Conservation (phyloP, 192 early-diverging fungal genomes). For the Coemansia sp. region DNA sequence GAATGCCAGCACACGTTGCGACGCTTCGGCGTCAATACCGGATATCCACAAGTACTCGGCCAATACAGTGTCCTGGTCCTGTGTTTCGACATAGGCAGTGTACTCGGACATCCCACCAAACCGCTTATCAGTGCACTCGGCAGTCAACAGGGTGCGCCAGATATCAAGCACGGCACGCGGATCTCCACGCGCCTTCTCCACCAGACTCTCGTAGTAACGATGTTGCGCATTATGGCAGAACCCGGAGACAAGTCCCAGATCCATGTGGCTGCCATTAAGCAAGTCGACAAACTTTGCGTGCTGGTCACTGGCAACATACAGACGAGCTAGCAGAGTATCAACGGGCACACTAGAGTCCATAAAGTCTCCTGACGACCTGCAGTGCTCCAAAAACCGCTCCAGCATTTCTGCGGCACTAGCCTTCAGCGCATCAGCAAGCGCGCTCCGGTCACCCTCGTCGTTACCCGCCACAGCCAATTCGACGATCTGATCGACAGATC, state of each 20-base stretch:
- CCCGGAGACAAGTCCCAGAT: conserved; percentile 20
- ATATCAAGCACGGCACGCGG: conserved; percentile 14
- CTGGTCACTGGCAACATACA: conserved; percentile 23
- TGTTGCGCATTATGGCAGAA: conserved; percentile 13
- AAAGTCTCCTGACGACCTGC: background rate
- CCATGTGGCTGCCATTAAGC: conserved; percentile 8
- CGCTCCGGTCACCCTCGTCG: background rate
- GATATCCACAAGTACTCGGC: conserved; percentile 36
- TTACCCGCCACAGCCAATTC: conserved; percentile 11
- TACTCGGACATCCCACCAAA: conserved; percentile 48
- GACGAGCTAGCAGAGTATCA: conserved; percentile 36
- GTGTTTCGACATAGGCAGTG: conserved; percentile 9
- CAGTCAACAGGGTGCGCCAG: conserved; percentile 32
- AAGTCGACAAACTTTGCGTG: conserved; percentile 18
- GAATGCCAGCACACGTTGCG: conserved; percentile 13
- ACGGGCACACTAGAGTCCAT: conserved; percentile 4
- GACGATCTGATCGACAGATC: conserved; percentile 12
- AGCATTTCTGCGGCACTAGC: conserved; percentile 31
- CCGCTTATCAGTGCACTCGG: conserved; percentile 10
- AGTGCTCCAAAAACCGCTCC: conserved; percentile 36
- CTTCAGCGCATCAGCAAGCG: conserved; percentile 12
- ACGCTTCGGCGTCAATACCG: conserved; percentile 8
- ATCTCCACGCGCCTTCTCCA: conserved; percentile 25
- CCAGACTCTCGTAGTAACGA: conserved; percentile 42
- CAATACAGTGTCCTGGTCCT: conserved; percentile 9